Evolutionary conservation across 2,329 filamentous ascomycete genomes (phyloP).

Genomic region (Sporothrix inflata): DNA sequence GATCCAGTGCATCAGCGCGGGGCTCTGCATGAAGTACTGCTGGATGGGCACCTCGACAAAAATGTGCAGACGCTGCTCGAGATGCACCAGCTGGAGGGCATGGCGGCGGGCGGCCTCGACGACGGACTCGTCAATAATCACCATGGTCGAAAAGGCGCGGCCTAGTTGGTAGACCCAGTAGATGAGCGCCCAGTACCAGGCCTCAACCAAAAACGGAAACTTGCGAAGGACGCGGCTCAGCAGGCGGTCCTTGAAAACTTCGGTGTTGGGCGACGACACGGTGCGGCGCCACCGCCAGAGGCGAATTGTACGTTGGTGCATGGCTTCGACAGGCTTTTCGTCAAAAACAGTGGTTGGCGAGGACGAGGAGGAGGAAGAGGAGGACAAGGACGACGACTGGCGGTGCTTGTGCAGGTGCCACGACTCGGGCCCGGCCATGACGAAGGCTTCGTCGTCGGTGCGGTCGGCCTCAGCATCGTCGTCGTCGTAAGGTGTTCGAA

Average conservation of each 20-base stretch:
- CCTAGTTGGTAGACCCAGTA: slow-evolving; percentile 82
- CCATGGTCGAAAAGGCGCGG: slow-evolving; percentile 71
- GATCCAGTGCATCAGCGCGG: slow-evolving; percentile 66
- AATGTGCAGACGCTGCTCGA: slow-evolving; percentile 67
- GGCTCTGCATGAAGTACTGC: slow-evolving; percentile 53
- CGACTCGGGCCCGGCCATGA: not conserved
- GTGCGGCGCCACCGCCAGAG: slow-evolving; percentile 51
- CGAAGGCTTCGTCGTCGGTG: not conserved
- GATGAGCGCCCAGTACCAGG: slow-evolving; percentile 76
- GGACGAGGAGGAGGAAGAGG: not conserved
- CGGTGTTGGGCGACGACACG: slow-evolving; percentile 64
- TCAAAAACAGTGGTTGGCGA: not conserved
- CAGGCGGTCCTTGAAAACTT: slow-evolving; percentile 60
- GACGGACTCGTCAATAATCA: slow-evolving; percentile 64
- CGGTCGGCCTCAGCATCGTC: not conserved
- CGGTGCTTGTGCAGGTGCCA: not conserved
- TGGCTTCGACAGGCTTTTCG: not conserved
- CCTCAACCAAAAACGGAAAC: slow-evolving; percentile 73
- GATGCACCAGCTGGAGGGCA: slow-evolving; percentile 66
- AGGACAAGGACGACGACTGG: not conserved
- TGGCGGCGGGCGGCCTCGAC: slow-evolving; percentile 70
- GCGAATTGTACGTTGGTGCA: slow-evolving; percentile 37
- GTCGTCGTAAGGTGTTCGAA: slow-evolving; percentile 31
- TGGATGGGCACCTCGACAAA: slow-evolving; percentile 69
- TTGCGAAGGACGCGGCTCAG: slow-evolving; percentile 66